Conservation (phyloP, 2,329 filamentous ascomycete species). For the Xylariaceae sp. region DNA sequence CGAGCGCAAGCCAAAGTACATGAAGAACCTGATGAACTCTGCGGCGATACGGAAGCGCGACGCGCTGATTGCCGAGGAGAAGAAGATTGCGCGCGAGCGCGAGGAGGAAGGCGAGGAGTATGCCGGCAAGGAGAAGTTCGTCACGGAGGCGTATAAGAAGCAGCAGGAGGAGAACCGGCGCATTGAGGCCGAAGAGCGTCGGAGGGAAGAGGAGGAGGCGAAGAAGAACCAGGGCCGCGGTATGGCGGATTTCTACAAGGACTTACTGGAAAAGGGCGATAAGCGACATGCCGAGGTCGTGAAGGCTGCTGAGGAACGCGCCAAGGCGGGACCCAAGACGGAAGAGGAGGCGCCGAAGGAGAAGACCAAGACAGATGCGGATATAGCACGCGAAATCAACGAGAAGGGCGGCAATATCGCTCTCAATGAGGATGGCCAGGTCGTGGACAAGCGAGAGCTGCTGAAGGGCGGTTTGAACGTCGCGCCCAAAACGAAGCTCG, state of each 20-base stretch:
- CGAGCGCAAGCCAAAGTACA: conserved; percentile 70
- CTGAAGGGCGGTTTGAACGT: conserved; percentile 72
- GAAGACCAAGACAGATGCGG: conserved; percentile 52
- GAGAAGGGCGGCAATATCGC: conserved; percentile 56
- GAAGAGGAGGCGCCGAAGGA: conserved; percentile 34
- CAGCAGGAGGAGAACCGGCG: conserved; percentile 71
- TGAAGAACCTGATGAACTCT: conserved; percentile 66
- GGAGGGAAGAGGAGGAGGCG: conserved; percentile 58
- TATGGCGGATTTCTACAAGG: conserved; percentile 74
- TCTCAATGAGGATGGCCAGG: conserved; percentile 76
- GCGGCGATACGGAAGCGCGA: conserved; percentile 75
- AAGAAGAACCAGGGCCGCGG: conserved; percentile 61
- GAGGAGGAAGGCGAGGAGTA: conserved; percentile 77
- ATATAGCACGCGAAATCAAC: conserved; percentile 63
- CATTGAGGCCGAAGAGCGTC: conserved; percentile 66
- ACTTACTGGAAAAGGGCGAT: conserved; percentile 66
- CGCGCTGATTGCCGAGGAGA: conserved; percentile 71
- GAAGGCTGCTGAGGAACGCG: conserved; percentile 57
- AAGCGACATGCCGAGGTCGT: conserved; percentile 63
- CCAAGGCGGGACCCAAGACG: conserved; percentile 37
- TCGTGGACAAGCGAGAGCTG: conserved; percentile 78
- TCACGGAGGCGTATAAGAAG: conserved; percentile 75
- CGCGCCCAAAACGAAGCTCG: conserved; percentile 54
- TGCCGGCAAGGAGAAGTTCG: conserved; percentile 79
- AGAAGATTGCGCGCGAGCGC: conserved; percentile 70